Conservation (phyloP, 768 basidiomycete species). For the Lactifluus hygrophoroides region DNA sequence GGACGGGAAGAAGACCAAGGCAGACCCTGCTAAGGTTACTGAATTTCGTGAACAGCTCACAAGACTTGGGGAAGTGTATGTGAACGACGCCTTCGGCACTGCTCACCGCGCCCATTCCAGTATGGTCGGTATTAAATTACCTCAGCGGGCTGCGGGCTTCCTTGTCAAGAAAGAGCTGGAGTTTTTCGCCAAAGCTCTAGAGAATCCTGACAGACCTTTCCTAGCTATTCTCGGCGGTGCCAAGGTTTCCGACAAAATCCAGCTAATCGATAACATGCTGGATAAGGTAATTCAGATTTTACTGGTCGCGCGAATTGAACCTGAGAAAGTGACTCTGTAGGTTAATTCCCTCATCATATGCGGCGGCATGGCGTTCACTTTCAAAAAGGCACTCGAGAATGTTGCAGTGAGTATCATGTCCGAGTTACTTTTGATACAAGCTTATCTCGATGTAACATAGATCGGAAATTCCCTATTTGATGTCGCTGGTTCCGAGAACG, state of each 20-base stretch:
- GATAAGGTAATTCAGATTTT: slow-evolving; percentile 60
- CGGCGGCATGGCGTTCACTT: slow-evolving; percentile 99
- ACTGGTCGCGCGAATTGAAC: background rate
- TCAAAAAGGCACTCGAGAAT: slow-evolving; percentile 87
- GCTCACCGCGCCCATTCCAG: slow-evolving; percentile 97
- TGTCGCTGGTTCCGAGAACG: slow-evolving; percentile 79
- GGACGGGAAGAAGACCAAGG: slow-evolving; percentile 92
- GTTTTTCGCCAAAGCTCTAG: slow-evolving; percentile 96
- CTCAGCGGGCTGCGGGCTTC: slow-evolving; percentile 90
- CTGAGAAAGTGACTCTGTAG: slow-evolving; percentile 30
- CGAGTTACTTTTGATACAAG: slow-evolving; percentile 4
- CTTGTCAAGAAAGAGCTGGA: slow-evolving; percentile 98
- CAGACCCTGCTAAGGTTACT: slow-evolving; percentile 70
- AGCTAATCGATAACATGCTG: slow-evolving; percentile 97
- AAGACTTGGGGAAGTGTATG: slow-evolving; percentile 87
- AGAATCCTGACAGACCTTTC: slow-evolving; percentile 92
- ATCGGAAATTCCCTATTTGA: slow-evolving; percentile 97
- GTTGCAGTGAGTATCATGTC: slow-evolving; percentile 44
- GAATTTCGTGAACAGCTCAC: slow-evolving; percentile 86
- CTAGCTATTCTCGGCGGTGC: slow-evolving; percentile 97
- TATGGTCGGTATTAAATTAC: slow-evolving; percentile 94
- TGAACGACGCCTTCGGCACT: slow-evolving; percentile 99
- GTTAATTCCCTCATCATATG: slow-evolving; percentile 94
- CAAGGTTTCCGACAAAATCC: slow-evolving; percentile 98
- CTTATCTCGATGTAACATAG: slow-evolving; percentile 31